Evolutionary conservation across 1,284 basidiomycete species (phyloP), one percentile per base, ranked within the genome.

Genomic region (Apiotrichum sp.): DNA sequence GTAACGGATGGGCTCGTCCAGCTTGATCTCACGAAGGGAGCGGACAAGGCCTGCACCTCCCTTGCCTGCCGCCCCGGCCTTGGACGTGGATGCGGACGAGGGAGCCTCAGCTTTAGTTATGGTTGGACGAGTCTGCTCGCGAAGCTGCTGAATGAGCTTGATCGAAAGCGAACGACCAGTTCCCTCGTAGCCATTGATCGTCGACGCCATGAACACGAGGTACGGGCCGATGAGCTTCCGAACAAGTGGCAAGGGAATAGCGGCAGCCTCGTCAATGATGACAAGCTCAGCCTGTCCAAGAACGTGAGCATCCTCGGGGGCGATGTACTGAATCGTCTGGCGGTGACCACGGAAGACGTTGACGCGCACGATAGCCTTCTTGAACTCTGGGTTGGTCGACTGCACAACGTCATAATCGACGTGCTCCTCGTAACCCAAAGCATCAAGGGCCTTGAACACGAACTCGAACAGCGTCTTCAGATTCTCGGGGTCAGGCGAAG

Each of bases 121-220:
- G 3, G 70, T 63, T 13, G 81, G 76, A 4, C 87, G 82, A 0
- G 88, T 89, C 69, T 85, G 86, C 71, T 96, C 93, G 36, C 96
- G 88, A 3, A 98, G 84, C 75, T 98, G 93, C 76, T 98, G 89
- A 62, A 99, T 89, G 56, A 99, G 87, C 75, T 99, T 99, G 66
- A 99, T 87, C 47, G 91, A 95, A 47, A 99, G 84, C 2, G 93
- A 97, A 38, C 96, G 88, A 16, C 96, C 96, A 0, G 96, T 98
- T 22, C 96, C 96, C 80, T 98, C 96, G 78, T 99, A 99, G 45
- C 96, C 96, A 72, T 98, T 98, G 79, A 98, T 95, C 2, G 96
- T 99, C 16, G 92, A 96, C 1, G 93, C 90, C 82, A 98, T 87
- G 80, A 98, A 98, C 50, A 98, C 93, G 43, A 98, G 88, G 77